Conservation (phyloP, 2,329 filamentous ascomycete species). For the Talaromyces atroroseus region DNA sequence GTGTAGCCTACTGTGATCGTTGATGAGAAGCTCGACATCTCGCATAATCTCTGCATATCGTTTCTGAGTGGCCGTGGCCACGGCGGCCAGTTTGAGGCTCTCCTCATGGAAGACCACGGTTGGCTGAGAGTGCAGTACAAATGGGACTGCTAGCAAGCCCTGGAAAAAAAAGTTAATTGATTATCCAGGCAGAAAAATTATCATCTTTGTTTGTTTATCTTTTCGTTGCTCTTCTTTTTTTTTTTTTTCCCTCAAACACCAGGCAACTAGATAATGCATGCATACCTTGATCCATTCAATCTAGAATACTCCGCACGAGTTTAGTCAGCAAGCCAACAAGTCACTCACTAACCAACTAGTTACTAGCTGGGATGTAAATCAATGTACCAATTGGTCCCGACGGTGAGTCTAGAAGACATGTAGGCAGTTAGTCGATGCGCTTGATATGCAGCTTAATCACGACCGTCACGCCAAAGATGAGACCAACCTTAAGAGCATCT, state of each 20-base stretch:
- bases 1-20: conserved; percentile 71
- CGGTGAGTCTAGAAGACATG: conserved; percentile 67
- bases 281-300: conserved; percentile 86
- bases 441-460: background rate
- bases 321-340: background rate
- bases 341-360: background rate
- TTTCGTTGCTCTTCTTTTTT: too few relatives aligned
- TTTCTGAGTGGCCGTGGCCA: conserved; percentile 74
- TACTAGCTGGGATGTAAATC: background rate
- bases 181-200: conserved; percentile 1
- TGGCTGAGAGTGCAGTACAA: conserved; percentile 92
- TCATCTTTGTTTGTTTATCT: background rate
- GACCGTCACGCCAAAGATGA: background rate
- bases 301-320: conserved; percentile 23
- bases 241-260: too few relatives aligned
- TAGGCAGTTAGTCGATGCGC: background rate
- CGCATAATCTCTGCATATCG: conserved; percentile 93
- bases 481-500: conserved; percentile 61
- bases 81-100: conserved; percentile 59
- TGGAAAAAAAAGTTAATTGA: background rate
- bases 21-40: conserved; percentile 86
- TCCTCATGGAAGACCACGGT: conserved; percentile 74
- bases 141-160: conserved; percentile 84
- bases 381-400: conserved; percentile 72
- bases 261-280: conserved; percentile 9